These are phyloP conservation scores for Salvia rosmarinus DNA, from an alignment of 257 asterid species.

Conservation along the genomic window DNA sequence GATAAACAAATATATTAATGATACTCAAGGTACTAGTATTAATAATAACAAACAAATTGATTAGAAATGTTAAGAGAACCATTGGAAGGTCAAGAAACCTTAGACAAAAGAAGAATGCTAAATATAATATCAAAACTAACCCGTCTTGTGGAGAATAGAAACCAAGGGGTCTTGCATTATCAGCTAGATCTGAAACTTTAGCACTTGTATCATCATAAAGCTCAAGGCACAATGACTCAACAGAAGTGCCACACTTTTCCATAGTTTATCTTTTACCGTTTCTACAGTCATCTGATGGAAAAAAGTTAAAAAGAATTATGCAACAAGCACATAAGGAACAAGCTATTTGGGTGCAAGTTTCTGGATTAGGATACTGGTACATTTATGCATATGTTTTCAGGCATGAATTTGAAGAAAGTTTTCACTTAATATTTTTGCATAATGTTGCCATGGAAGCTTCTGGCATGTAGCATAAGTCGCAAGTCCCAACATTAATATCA, in stretches of 20 bases:
- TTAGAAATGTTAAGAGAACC: neutral
- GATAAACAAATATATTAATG: neutral
- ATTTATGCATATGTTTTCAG: neutral
- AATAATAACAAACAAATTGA: neutral
- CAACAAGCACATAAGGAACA: slow-evolving; percentile 26
- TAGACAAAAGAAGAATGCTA: neutral
- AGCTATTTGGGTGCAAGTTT: neutral
- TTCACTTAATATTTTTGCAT: no score
- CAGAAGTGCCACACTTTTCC: slow-evolving; percentile 96
- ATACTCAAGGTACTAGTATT: neutral
- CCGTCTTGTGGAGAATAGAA: slow-evolving; percentile 88
- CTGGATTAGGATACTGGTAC: neutral
- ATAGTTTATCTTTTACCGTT: slow-evolving; percentile 85
- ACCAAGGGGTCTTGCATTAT: slow-evolving; percentile 72
- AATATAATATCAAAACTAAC: slow-evolving; percentile 44
- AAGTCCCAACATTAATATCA: no score
- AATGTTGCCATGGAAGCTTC: no score
- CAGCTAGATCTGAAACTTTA: slow-evolving; percentile 63
- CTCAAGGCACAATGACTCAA: slow-evolving; percentile 80
- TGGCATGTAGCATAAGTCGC: slow-evolving; percentile 1
- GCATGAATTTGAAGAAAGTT: slow-evolving; percentile 3
- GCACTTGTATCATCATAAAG: slow-evolving; percentile 76
- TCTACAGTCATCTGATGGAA: slow-evolving; percentile 74
- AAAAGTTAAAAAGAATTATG: slow-evolving; percentile 23
- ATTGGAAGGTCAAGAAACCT: neutral